phyloP scores from a whole-genome alignment of 2,329 filamentous ascomycete species.

The Albifimbria verrucaria region DNA sequence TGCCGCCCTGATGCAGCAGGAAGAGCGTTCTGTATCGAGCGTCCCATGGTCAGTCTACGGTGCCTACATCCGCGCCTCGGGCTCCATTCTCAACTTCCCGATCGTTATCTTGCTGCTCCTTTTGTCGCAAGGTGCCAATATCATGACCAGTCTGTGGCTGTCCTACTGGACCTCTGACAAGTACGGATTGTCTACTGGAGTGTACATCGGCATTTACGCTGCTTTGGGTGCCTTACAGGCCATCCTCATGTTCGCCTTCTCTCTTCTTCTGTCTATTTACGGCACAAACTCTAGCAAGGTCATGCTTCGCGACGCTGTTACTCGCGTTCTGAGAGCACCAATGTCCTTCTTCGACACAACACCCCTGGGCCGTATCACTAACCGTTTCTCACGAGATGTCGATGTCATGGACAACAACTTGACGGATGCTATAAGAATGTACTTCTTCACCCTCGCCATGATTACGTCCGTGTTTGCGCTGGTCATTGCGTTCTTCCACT shows the following conservation, averaged over 20 bases:
- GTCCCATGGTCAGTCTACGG: conserved; percentile 79
- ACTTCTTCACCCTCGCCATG: conserved; percentile 79
- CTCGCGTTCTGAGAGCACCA: conserved; percentile 67
- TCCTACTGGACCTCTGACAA: conserved; percentile 88
- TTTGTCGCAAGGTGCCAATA: conserved; percentile 77
- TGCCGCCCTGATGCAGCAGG: conserved; percentile 66
- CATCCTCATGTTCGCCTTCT: conserved; percentile 75
- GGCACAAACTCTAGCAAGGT: conserved; percentile 79
- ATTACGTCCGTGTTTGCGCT: conserved; percentile 81
- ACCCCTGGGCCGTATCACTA: conserved; percentile 89
- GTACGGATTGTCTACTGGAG: conserved; percentile 62
- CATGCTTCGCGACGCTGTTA: conserved; percentile 79
- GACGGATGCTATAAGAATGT: conserved; percentile 88
- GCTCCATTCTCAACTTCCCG: conserved; percentile 65
- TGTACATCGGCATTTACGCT: conserved; percentile 72
- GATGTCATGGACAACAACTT: conserved; percentile 95
- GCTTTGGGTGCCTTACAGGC: conserved; percentile 70
- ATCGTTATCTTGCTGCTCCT: conserved; percentile 62
- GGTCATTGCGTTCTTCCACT: conserved; percentile 94
- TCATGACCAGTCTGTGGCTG: conserved; percentile 85
- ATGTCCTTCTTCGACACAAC: conserved; percentile 98
- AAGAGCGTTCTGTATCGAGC: conserved; percentile 68
- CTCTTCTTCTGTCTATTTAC: conserved; percentile 71
- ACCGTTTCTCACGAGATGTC: conserved; percentile 92
- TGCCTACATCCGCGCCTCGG: conserved; percentile 74